Evolutionary conservation across 2,329 filamentous ascomycete genomes (phyloP).

Genomic region (Helotiales sp.): DNA sequence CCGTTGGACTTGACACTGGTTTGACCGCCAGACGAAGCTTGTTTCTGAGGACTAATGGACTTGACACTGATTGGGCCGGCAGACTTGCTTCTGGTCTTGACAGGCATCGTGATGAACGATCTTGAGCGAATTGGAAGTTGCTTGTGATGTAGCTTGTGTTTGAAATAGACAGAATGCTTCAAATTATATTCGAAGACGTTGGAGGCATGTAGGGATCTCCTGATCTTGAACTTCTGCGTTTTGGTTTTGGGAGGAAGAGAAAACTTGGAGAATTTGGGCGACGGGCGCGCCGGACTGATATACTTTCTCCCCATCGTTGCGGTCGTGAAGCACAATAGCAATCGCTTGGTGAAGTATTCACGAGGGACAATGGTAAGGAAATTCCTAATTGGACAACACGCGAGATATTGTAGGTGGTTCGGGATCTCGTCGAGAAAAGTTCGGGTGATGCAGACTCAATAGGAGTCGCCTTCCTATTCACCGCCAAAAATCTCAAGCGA

Average conservation of each 20-base stretch:
- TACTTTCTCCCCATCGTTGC: conserved; percentile 11
- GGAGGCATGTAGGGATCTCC: neutral
- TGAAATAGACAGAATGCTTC: neutral
- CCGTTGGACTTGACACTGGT: neutral
- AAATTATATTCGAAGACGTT: neutral
- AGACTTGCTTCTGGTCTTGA: neutral
- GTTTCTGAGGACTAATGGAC: neutral
- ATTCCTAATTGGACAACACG: neutral
- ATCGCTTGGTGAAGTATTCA: neutral
- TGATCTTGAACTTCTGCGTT: neutral
- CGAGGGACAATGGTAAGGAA: neutral
- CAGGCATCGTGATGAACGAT: neutral
- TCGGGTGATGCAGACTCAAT: neutral
- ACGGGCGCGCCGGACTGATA: neutral
- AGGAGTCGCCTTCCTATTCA: neutral
- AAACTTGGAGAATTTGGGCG: conserved; percentile 1
- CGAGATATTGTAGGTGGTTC: neutral
- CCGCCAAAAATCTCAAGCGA: neutral
- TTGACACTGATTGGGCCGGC: neutral
- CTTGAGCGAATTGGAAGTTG: conserved; percentile 8
- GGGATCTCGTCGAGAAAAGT: neutral
- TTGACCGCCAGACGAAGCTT: neutral
- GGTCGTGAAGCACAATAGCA: conserved; percentile 3
- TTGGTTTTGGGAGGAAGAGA: neutral
- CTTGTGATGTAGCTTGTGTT: neutral